These are phyloP conservation scores for Mortierella sp. DNA, from an alignment of 371 early-diverging fungal species.

Conservation along the genomic window DNA sequence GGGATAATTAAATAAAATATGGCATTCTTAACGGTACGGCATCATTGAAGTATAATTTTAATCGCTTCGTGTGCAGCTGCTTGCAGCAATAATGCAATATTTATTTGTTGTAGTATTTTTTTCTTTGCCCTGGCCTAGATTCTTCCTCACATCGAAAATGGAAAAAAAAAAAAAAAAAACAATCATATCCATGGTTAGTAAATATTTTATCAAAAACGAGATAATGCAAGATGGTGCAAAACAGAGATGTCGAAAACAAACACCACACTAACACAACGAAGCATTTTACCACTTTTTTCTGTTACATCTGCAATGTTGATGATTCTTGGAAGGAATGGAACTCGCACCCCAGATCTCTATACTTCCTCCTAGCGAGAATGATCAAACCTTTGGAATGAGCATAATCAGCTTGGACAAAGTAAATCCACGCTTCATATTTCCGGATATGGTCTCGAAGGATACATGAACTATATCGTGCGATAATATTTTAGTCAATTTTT, in stretches of 20 bases:
- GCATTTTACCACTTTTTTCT: not conserved
- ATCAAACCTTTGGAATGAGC: not conserved
- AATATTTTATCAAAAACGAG: constrained; percentile 2
- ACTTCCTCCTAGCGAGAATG: not conserved
- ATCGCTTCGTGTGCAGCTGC: not conserved
- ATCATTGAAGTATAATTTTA: too few relatives aligned
- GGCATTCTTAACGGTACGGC: not conserved
- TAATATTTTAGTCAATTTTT: not conserved
- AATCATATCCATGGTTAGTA: not conserved
- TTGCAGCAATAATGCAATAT: not conserved
- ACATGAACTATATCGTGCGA: not conserved
- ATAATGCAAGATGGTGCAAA: constrained; percentile 23
- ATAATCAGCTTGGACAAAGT: not conserved
- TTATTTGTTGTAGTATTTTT: not conserved
- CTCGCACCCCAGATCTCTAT: not conserved
- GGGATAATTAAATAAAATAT: not conserved
- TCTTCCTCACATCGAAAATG: not conserved
- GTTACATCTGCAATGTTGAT: too few relatives aligned
- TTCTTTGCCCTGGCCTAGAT: not conserved
- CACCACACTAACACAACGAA: not conserved
- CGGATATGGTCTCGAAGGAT: not conserved
- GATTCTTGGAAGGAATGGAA: too few relatives aligned
- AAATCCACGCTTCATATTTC: not conserved
- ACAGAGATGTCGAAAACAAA: constrained; percentile 3
- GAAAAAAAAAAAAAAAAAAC: not conserved